Evolutionary conservation across 495 filamentous ascomycete species (phyloP), one percentile per base, ranked within the genome.

Genomic region (Penicillium cinerascens): DNA sequence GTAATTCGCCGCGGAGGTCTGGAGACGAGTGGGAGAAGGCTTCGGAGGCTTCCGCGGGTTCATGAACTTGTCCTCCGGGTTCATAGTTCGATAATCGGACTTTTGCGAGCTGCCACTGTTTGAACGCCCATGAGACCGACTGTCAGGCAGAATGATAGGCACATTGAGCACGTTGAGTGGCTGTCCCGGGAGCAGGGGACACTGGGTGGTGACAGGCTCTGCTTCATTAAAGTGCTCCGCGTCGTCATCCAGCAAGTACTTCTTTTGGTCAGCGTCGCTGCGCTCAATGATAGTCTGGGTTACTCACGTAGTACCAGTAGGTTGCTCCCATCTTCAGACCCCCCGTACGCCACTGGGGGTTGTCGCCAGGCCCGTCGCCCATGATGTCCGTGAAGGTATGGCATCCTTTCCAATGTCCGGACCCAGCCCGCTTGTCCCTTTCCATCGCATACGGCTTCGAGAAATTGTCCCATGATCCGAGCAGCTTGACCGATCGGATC

Each of bases 401-500:
- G 61, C 90, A 95, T 47, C 91, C 91, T 51, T 83, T 79, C 91
- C 91, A 95, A 59, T 87, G 82, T 42, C 86, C 82, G 23, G 74
- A 73, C 44, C 86, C 87, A 46, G 83, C 77, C 61, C 85, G 82
- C 49, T 64, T 71, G 59, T 96, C 91, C 57, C 81, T 80, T 61
- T 91, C 82, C 85, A 96, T 90, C 2, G 68, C 77, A 75, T 96
- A 91, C 21, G 81, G 68, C 58, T 77, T 82, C 23, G 77, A 73
- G 70, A 96, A 96, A 67, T 95, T 96, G 69, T 96, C 91, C 91
- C 91, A 96, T 49, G 91, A 96, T 51, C 91, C 91, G 49, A 93
- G 75, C 17, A 96, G 77, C 55, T 89, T 84, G 47, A 95, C 88
- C 10, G 85, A 86, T 41, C 79, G 76, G 44, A 85, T 78, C 39